These are phyloP conservation scores for Pyricularia sp. DNA, from an alignment of 2,329 filamentous ascomycete genomes.

Conservation along the genomic window DNA sequence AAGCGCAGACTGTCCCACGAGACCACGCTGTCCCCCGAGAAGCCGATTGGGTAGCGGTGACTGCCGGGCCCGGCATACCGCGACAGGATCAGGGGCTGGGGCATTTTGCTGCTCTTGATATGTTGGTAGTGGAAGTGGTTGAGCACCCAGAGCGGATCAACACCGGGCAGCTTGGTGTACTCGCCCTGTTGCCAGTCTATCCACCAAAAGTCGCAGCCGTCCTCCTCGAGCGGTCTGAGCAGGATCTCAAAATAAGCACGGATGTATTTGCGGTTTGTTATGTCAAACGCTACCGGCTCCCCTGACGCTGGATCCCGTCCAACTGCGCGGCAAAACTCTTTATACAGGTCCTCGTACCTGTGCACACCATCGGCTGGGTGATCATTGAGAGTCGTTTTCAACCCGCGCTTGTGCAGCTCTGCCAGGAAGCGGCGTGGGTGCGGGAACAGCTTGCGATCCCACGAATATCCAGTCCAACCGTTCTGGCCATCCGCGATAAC, in stretches of 20 bases:
- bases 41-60: conserved; percentile 51
- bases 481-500: conserved; percentile 38
- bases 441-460: conserved; percentile 45
- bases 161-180: conserved; percentile 37
- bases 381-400: conserved; percentile 46
- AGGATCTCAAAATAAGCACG: conserved; percentile 46
- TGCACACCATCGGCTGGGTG: conserved; percentile 48
- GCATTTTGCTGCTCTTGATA: conserved; percentile 23
- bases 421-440: conserved; percentile 37
- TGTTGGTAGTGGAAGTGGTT: conserved; percentile 54
- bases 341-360: conserved; percentile 41
- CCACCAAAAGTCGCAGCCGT: conserved; percentile 53
- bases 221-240: conserved; percentile 39
- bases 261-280: conserved; percentile 37
- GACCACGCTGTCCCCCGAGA: conserved; percentile 47
- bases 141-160: conserved; percentile 51
- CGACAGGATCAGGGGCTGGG: conserved; percentile 40
- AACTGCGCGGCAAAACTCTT: conserved; percentile 37
- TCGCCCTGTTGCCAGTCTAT: conserved; percentile 54
- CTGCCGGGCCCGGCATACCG: conserved; percentile 49
- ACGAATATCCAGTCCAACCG: conserved; percentile 36
- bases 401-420: conserved; percentile 34
- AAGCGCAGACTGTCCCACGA: conserved; percentile 49
- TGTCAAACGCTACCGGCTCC: conserved; percentile 42
- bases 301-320: conserved; percentile 30